Evolutionary conservation across 2,329 filamentous ascomycete species (phyloP), one percentile per base, ranked within the genome.

Genomic region (Harringtonia aguacate): DNA sequence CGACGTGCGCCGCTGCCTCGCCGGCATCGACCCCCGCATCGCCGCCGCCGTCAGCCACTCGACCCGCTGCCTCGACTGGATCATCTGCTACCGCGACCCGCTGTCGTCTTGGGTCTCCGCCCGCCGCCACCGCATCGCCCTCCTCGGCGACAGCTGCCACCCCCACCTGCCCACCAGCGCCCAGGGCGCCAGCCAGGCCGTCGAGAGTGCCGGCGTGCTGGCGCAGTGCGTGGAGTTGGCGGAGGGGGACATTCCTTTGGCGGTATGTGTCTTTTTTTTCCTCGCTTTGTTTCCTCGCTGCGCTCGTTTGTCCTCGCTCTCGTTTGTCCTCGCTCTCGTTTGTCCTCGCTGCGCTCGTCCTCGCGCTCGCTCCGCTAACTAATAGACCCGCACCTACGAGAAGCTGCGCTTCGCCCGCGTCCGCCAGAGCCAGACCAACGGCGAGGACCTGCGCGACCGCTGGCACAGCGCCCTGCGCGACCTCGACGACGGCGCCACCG

Each of bases 111-210:
- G 72, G 73, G 62, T 74, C 1, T 70, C 66, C 10, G 41, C 46
- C 0, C 57, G 67, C 29, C 41, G 44, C 44, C 67, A 69, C 31
- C 62, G 64, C 35, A 71, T 74, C 42, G 69, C 64, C 2, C 57
- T 75, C 24, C 58, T 75, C 1, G 73, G 73, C 2, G 73, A 76
- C 50, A 68, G 68, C 37, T 73, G 71, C 41, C 72, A 76, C 51
- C 65, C 72, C 0, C 73, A 75, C 52, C 53, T 77, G 8, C 72
- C 72, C 0, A 75, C 70, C 0, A 69, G 66, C 44, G 69, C 70
- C 0, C 70, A 75, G 48, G 72, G 72, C 2, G 70, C 70, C 0
- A 69, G 68, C 35, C 70, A 75, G 54, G 71, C 72, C 1, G 67
- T 71, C 18, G 73, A 75, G 56, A 73, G 73, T 51, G 69, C 62